Evolutionary conservation across 768 basidiomycete genomes (phyloP).

Genomic region (Mycena sanguinolenta): DNA sequence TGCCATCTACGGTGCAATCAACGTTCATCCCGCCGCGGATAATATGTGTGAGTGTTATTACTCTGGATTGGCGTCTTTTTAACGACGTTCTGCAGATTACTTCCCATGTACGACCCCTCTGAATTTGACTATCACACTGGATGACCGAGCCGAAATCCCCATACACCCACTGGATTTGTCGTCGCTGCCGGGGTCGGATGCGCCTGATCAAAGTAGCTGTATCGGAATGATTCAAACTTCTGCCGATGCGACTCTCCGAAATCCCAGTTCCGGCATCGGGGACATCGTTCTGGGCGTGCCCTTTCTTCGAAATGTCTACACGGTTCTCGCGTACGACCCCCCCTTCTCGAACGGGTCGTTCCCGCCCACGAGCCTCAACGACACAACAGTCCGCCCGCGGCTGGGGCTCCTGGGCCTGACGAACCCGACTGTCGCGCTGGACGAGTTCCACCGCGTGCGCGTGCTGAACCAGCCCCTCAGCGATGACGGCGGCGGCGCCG

Average conservation of each 20-base stretch:
- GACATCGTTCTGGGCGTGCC: conserved; percentile 66
- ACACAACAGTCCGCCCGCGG: conserved; percentile 51
- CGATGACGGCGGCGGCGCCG: conserved; percentile 28
- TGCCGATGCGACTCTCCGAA: conserved; percentile 57
- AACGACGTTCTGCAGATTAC: conserved; percentile 66
- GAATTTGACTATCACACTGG: conserved; percentile 78
- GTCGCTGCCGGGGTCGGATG: conserved; percentile 56
- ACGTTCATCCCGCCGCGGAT: conserved; percentile 70
- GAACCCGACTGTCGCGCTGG: conserved; percentile 69
- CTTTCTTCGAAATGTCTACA: conserved; percentile 56
- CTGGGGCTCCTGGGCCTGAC: conserved; percentile 78
- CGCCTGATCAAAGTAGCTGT: conserved; percentile 61
- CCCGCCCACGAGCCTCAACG: conserved; percentile 38
- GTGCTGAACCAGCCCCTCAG: conserved; percentile 73
- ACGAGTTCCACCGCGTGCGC: conserved; percentile 79
- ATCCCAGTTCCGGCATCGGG: conserved; percentile 53
- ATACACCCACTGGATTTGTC: conserved; percentile 86
- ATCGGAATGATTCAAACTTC: conserved; percentile 75
- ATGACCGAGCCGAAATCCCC: conserved; percentile 66
- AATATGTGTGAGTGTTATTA: conserved; percentile 61
- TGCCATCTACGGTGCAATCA: conserved; percentile 83
- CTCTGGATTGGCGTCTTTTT: neutral
- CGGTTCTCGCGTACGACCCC: conserved; percentile 76
- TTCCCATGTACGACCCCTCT: conserved; percentile 79
- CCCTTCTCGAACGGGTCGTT: conserved; percentile 63